These are phyloP conservation scores for Podospora anserina DNA, from an alignment of 495 filamentous ascomycete genomes.

Conservation along the genomic window DNA sequence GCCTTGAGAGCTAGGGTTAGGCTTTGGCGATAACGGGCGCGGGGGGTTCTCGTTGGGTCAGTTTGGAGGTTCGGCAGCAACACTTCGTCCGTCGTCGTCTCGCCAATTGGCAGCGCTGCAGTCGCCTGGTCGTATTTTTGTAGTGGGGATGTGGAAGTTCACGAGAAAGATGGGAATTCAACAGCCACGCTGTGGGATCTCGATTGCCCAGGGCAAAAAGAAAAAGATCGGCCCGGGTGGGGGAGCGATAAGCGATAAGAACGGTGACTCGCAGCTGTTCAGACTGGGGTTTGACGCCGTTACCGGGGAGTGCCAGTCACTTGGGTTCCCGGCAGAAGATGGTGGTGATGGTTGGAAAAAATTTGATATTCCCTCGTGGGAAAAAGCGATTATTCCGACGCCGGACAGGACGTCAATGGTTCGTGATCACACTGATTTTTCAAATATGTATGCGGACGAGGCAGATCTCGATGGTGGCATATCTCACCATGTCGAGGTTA, in stretches of 20 bases:
- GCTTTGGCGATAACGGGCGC: conserved; percentile 5
- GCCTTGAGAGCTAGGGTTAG: background rate
- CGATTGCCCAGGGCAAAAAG: conserved; percentile 18
- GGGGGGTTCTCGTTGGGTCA: conserved; percentile 1
- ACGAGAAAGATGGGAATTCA: conserved; percentile 19
- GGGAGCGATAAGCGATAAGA: conserved; percentile 33
- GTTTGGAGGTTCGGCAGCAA: conserved; percentile 16
- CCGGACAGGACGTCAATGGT: conserved; percentile 11
- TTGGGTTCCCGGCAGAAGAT: background rate
- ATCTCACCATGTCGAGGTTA: background rate
- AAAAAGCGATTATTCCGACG: conserved; percentile 15
- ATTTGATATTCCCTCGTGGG: conserved; percentile 10
- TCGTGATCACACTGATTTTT: background rate
- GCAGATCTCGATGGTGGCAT: background rate
- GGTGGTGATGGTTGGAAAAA: conserved; percentile 8
- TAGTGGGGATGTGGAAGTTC: conserved; percentile 8
- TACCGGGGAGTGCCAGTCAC: background rate
- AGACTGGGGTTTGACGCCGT: background rate
- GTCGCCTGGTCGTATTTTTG: conserved; percentile 19
- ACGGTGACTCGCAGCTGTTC: conserved; percentile 24
- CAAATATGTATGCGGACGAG: background rate
- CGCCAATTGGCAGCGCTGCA: conserved; percentile 26
- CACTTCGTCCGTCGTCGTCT: conserved; percentile 15
- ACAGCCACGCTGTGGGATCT: conserved; percentile 11
- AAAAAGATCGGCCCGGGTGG: conserved; percentile 24